Evolutionary conservation across 2,329 filamentous ascomycete genomes (phyloP).

Genomic region (Fusarium miscanthi): DNA sequence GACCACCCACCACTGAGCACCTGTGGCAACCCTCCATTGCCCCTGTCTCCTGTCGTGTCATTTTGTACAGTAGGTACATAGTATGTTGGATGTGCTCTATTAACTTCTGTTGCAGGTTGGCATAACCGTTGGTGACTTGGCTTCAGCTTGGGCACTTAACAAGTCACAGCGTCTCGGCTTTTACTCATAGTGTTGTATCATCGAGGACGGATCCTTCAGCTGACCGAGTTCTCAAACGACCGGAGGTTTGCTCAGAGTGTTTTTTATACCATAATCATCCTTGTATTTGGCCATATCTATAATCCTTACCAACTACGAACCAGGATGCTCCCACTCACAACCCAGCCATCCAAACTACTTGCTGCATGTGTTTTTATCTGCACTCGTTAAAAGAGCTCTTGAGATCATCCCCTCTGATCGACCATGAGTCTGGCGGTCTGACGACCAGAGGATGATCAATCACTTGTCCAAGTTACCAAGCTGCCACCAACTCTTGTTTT

Average conservation of each 20-base stretch:
- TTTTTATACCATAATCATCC: conserved; percentile 5
- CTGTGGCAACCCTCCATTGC: conserved; percentile 19
- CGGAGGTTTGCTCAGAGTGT: conserved; percentile 7
- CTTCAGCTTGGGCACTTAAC: conserved; percentile 31
- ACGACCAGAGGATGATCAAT: conserved; percentile 27
- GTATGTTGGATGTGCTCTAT: conserved; percentile 9
- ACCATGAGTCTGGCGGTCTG: conserved; percentile 32
- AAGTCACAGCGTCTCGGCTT: conserved; percentile 18
- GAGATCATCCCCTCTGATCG: conserved; percentile 30
- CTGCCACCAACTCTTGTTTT: neutral
- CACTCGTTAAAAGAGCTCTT: neutral
- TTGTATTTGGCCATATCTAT: neutral
- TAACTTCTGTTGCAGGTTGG: neutral
- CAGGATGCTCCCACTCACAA: neutral
- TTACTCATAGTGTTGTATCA: neutral
- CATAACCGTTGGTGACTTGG: conserved; percentile 12
- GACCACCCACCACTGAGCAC: conserved; percentile 27
- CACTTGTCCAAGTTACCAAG: neutral
- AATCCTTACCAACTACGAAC: neutral
- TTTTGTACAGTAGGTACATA: neutral
- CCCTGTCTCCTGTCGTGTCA: conserved; percentile 22
- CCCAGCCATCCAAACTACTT: neutral
- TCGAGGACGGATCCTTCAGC: conserved; percentile 12
- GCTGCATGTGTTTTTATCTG: neutral
- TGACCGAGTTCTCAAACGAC: conserved; percentile 30